These are phyloP conservation scores for Litsea cubeba DNA, from an alignment of 164 flowering plant genomes.

Conservation along the genomic window DNA sequence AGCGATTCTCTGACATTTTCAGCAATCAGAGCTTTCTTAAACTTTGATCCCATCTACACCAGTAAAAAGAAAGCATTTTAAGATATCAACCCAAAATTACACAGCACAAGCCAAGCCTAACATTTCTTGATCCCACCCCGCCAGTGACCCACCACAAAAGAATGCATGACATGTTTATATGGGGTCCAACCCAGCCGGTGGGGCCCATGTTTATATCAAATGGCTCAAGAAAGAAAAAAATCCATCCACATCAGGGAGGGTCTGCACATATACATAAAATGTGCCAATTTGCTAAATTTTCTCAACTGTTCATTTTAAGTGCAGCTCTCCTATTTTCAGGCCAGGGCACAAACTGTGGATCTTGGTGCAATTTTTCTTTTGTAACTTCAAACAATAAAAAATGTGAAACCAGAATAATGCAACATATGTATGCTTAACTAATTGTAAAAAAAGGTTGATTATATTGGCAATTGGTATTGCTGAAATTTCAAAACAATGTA, in stretches of 20 bases:
- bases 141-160: too few species aligned
- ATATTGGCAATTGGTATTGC: not conserved
- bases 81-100: not conserved
- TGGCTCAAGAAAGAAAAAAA: too few species aligned
- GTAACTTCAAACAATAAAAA: not conserved
- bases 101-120: not conserved
- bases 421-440: not conserved
- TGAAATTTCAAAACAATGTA: not conserved
- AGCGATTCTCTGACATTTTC: slow-evolving; percentile 60
- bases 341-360: not conserved
- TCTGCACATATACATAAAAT: not conserved
- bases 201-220: too few species aligned
- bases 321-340: not conserved
- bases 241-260: slow-evolving; percentile 43
- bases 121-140: too few species aligned
- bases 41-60: slow-evolving; percentile 76
- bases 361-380: not conserved
- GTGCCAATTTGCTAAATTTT: not conserved
- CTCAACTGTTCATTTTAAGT: not conserved
- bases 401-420: not conserved
- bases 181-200: too few species aligned
- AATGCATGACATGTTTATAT: too few species aligned
- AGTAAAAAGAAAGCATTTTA: not conserved
- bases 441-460: too few species aligned
- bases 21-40: slow-evolving; percentile 59